A percentile compares a stretch with the other conserved stretches of the same genome.
Evolutionary conservation across 306 rosid genomes (phyloP).

Genomic region (Urtica urens): DNA sequence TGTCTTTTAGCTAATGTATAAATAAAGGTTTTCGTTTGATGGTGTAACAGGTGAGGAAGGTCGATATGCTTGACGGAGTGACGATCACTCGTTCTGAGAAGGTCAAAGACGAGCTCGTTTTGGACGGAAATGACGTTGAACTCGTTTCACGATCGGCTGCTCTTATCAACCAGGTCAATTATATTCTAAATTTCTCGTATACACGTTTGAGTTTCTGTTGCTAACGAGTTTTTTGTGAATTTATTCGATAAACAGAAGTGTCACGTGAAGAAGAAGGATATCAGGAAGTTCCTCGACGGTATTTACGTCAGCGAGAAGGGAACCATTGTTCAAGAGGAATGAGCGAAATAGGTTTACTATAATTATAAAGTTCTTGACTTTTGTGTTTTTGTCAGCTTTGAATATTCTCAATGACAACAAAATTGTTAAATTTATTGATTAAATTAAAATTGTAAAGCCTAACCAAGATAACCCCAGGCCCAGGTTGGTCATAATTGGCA

Average conservation of each 20-base stretch:
- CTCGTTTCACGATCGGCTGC: neutral
- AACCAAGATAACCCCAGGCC: too few species aligned
- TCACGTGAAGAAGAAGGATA: neutral
- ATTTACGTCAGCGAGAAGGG: neutral
- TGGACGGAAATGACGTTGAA: neutral
- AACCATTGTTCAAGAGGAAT: neutral
- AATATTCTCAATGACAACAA: too few species aligned
- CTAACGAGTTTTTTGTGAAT: neutral
- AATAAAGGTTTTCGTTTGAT: too few species aligned
- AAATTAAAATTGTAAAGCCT: too few species aligned
- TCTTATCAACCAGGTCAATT: neutral
- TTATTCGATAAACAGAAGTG: neutral
- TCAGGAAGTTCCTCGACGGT: neutral
- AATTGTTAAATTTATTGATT: too few species aligned
- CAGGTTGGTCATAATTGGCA: too few species aligned
- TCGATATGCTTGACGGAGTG: neutral
- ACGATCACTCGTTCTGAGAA: neutral
- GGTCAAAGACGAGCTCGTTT: neutral
- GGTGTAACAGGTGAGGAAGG: neutral
- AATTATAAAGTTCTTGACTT: too few species aligned
- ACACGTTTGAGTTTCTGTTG: too few species aligned
- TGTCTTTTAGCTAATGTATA: too few species aligned
- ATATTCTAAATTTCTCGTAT: neutral
- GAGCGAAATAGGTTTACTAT: too few species aligned
- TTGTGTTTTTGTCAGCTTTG: too few species aligned